These are phyloP conservation scores for Hibiscus tridactylites DNA, from an alignment of 345 rosid genomes.

Conservation along the genomic window DNA sequence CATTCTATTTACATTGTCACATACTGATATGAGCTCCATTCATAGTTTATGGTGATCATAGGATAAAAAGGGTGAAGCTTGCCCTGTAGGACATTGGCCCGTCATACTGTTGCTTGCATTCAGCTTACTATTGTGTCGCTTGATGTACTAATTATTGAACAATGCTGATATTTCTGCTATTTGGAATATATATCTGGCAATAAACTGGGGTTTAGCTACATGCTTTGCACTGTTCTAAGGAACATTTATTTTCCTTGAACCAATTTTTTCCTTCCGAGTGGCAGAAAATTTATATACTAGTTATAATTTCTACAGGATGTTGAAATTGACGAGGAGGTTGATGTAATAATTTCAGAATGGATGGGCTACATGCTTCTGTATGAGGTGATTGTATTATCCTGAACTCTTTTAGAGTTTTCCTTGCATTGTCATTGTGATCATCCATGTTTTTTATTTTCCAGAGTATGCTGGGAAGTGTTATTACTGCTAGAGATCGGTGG, in stretches of 20 bases:
- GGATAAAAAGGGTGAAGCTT: neutral
- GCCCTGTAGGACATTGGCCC: neutral
- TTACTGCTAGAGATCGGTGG: conserved; percentile 95
- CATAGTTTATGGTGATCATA: neutral
- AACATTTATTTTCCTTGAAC: neutral
- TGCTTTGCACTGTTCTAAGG: neutral
- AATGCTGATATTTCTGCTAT: neutral
- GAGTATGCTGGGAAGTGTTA: conserved; percentile 99
- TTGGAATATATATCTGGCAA: neutral
- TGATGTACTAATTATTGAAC: neutral
- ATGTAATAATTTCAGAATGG: conserved; percentile 95
- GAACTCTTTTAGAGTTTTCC: neutral
- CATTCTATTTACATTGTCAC: too few species aligned
- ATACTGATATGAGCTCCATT: neutral
- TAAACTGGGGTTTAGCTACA: neutral
- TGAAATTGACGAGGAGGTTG: conserved; percentile 88
- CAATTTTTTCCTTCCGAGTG: neutral
- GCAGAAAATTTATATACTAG: neutral
- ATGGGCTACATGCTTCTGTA: conserved; percentile 99
- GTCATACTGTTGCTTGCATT: neutral
- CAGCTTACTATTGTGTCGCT: neutral
- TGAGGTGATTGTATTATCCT: conserved; percentile 49
- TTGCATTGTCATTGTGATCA: conserved; percentile 4
- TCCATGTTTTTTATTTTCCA: conserved; percentile 9
- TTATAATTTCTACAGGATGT: conserved; percentile 63